Conservation (phyloP, 1,284 basidiomycete genomes). For the Irpex rosettiformis region DNA sequence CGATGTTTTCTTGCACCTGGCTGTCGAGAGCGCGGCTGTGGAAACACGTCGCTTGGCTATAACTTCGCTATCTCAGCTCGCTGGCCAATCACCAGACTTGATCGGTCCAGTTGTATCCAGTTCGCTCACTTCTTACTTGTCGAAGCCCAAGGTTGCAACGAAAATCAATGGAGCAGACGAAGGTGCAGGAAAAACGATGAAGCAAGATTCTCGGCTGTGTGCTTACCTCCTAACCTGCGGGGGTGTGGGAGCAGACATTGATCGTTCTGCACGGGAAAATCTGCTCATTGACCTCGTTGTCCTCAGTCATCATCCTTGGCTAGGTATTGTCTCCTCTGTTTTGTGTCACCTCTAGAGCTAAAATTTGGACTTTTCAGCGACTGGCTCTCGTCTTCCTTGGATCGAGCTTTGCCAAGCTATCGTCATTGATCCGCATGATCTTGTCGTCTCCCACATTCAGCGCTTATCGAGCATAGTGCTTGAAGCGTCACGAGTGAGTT, state of each 20-base stretch:
- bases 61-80: conserved; percentile 37
- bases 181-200: conserved; percentile 31
- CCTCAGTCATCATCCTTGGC: conserved; percentile 70
- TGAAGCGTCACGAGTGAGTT: conserved; percentile 42
- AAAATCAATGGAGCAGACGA: conserved; percentile 27
- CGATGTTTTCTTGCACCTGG: conserved; percentile 64
- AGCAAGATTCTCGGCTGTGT: conserved; percentile 46
- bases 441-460: conserved; percentile 51
- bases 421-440: conserved; percentile 60
- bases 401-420: conserved; percentile 78
- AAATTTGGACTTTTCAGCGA: conserved; percentile 33
- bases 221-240: conserved; percentile 49
- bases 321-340: conserved; percentile 44
- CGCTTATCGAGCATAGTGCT: conserved; percentile 49
- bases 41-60: conserved; percentile 51
- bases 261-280: conserved; percentile 35
- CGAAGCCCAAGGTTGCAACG: conserved; percentile 21
- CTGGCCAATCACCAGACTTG: conserved; percentile 38
- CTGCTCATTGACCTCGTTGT: conserved; percentile 58
- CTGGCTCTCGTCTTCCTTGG: conserved; percentile 68
- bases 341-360: neutral
- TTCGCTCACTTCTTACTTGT: conserved; percentile 45
- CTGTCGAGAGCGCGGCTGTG: conserved; percentile 51
- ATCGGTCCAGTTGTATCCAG: conserved; percentile 53
- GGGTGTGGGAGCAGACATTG: conserved; percentile 38